These are phyloP conservation scores for Apiospora kogelbergensis DNA, from an alignment of 2,329 filamentous ascomycete species.

Conservation along the genomic window DNA sequence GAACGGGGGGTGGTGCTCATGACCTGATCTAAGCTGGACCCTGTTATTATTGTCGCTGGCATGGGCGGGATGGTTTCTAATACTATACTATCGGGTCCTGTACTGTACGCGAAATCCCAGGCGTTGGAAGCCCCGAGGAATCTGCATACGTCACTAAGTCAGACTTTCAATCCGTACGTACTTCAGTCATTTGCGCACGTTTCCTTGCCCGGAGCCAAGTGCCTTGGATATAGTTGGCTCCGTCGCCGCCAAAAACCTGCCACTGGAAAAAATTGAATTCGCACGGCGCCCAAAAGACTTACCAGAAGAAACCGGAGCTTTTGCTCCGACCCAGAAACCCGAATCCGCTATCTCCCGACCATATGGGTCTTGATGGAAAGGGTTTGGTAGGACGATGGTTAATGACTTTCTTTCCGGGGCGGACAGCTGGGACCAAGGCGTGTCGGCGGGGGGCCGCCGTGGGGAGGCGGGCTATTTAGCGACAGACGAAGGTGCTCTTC, in stretches of 20 bases:
- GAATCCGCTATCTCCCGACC: background rate
- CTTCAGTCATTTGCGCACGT: background rate
- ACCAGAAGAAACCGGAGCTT: background rate
- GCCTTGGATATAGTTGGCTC: background rate
- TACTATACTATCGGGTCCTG: background rate
- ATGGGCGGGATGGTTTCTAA: background rate
- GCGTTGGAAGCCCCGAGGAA: background rate
- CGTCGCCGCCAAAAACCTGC: background rate
- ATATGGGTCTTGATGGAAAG: background rate
- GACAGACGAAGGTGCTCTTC: background rate
- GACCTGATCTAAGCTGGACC: conserved; percentile 1
- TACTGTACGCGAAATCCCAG: background rate
- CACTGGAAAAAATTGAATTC: background rate
- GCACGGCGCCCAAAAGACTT: background rate
- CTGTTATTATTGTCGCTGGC: background rate
- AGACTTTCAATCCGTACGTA: background rate
- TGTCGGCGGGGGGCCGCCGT: background rate
- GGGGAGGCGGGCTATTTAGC: background rate
- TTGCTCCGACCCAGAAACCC: background rate
- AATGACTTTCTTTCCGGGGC: background rate
- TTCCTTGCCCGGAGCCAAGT: background rate
- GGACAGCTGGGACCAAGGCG: background rate
- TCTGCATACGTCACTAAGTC: background rate
- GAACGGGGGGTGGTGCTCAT: background rate
- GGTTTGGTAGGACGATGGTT: background rate